Base-by-base conservation (phyloP, 768 basidiomycete genomes). In the Dioszegia aurantiaca region DNA sequence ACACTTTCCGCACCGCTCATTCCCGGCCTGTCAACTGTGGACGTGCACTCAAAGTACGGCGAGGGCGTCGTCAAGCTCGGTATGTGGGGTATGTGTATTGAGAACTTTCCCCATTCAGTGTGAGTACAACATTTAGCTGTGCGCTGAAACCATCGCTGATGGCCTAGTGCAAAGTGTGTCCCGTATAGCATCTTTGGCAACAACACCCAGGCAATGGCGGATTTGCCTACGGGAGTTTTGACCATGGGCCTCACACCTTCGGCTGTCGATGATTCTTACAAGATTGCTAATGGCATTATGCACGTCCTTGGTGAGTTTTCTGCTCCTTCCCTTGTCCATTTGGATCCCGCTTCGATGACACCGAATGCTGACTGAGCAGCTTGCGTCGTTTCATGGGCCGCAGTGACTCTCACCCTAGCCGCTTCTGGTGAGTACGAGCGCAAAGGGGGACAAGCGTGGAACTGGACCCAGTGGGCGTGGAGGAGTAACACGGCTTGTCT, bases 41-140 rank as follows among this genome's bases (percentile, higher is more conserved):
- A 64, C 1, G 47, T 68, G 2, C 37, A 33, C 45, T 24, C 36
- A 49, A 4, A 40, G 44, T 42, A 46, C 39, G 31, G 61, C 46
- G 54, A 55, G 36, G 59, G 64, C 19, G 56, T 40, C 6, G 40
- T 72, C 10, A 43, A 10, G 9, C 17, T 73, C 12, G 64, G 68
- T 11, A 43, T 48, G 6, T 73, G 71, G 71, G 71, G 71, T 4
- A 68, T 69, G 71, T 73, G 68, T 55, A 24, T 59, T 17, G 43
- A 45, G 6, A 62, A 44, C 16, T 52, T 67, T 4, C 36, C 55
- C 1, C 58, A 49, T 48, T 26, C 54, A 10, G 39, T 30, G 64
- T 72, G 42, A 55, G 67, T 40, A 36, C n/a, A 37, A 4, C 28
- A 30, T 24, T 21, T 16, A 3, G 23, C 17, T 12, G 27, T n/a